These are phyloP conservation scores for Dothideomycetes sp. DNA, from an alignment of 2,329 filamentous ascomycete genomes.

Conservation along the genomic window DNA sequence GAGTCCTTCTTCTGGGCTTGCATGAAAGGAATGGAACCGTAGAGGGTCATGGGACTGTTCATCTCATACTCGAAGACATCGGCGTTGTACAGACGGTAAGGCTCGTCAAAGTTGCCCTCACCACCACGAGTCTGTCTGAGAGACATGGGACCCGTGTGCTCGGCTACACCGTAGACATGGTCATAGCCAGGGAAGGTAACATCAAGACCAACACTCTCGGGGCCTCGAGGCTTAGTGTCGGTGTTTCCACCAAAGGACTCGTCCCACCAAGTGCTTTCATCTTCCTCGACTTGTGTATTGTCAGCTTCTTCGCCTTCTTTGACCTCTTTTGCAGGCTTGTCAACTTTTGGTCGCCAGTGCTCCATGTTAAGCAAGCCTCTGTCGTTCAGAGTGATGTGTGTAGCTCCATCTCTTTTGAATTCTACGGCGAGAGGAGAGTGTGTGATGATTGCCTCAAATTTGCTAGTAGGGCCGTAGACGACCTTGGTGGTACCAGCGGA, in stretches of 20 bases:
- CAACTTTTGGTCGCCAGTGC: conserved; percentile 85
- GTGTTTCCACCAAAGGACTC: conserved; percentile 93
- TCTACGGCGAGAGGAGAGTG: conserved; percentile 76
- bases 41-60: conserved; percentile 96
- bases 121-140: conserved; percentile 86
- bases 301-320: conserved; percentile 37
- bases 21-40: conserved; percentile 96
- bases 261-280: conserved; percentile 96
- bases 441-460: conserved; percentile 72
- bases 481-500: conserved; percentile 59
- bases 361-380: conserved; percentile 86
- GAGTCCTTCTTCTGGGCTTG: conserved; percentile 91
- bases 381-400: conserved; percentile 81
- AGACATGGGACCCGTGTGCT: conserved; percentile 80
- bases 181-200: conserved; percentile 87
- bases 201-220: conserved; percentile 83
- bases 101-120: conserved; percentile 72
- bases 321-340: conserved; percentile 48
- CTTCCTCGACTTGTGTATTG: conserved; percentile 40
- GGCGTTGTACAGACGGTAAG: conserved; percentile 89
- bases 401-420: conserved; percentile 71
- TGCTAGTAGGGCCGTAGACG: conserved; percentile 63
- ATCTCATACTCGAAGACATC: conserved; percentile 98
- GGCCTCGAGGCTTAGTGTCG: conserved; percentile 87
- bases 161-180: conserved; percentile 88